A percentile compares a stretch with the other conserved stretches of the same genome.
Evolutionary conservation across 495 filamentous ascomycete genomes (phyloP).

Genomic region (Talaromyces thailandensis): DNA sequence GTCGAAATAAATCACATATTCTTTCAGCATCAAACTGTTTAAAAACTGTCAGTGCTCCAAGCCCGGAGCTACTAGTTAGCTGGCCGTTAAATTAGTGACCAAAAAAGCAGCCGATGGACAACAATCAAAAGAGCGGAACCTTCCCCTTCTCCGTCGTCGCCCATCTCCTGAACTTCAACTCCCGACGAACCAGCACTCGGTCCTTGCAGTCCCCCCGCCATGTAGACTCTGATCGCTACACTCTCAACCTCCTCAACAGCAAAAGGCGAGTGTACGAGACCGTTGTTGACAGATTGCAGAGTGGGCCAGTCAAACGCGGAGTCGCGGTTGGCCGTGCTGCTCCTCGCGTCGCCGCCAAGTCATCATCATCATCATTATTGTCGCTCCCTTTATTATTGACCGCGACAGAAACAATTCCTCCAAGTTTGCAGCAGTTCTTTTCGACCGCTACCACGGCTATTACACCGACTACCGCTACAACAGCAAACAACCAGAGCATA

Average conservation of each 20-base stretch:
- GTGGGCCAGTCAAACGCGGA: not conserved
- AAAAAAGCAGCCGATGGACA: not conserved
- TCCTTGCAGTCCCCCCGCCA: not conserved
- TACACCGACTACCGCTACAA: not conserved
- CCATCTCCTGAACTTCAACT: not conserved
- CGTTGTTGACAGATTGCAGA: not conserved
- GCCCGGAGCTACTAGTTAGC: not conserved
- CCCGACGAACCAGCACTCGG: not conserved
- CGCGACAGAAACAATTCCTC: not conserved
- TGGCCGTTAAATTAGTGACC: not conserved
- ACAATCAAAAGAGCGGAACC: not conserved
- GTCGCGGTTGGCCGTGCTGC: not conserved
- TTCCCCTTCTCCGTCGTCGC: not conserved
- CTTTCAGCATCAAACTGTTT: not conserved
- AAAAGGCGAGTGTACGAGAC: not conserved
- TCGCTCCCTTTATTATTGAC: not conserved
- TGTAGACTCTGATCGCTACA: not conserved
- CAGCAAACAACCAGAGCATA: not conserved
- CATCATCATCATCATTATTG: not conserved
- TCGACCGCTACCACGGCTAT: not conserved
- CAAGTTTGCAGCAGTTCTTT: not conserved
- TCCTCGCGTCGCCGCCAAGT: slow-evolving; percentile 6
- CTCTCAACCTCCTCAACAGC: not conserved
- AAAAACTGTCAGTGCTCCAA: not conserved
- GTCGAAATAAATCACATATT: not conserved